phyloP scores from a whole-genome alignment of 768 basidiomycete species.

The Leccinum obscurum region DNA sequence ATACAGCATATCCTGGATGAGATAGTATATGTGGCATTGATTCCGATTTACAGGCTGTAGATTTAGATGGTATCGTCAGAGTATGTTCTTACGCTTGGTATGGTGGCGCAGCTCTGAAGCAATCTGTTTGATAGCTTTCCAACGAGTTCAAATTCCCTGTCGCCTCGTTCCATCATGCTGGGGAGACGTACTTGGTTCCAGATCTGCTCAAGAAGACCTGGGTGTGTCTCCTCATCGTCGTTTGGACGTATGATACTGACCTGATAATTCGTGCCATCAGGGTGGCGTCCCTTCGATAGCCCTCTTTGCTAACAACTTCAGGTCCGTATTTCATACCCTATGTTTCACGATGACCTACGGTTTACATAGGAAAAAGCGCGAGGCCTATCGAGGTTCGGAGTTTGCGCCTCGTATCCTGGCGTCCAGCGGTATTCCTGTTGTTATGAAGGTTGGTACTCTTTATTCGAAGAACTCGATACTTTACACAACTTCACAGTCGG shows the following conservation, averaged over 20 bases:
- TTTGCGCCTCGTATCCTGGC: slow-evolving; percentile 78
- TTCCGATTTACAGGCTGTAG: slow-evolving; percentile 47
- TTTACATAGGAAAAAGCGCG: slow-evolving; percentile 63
- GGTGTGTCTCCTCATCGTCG: slow-evolving; percentile 35
- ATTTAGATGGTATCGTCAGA: slow-evolving; percentile 69
- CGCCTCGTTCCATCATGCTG: slow-evolving; percentile 77
- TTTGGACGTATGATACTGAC: neutral
- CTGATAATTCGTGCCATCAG: slow-evolving; percentile 15
- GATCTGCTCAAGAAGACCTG: slow-evolving; percentile 70
- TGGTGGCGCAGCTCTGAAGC: neutral
- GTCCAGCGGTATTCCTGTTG: slow-evolving; percentile 62
- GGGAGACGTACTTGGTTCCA: slow-evolving; percentile 82
- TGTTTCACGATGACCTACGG: neutral
- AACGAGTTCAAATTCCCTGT: slow-evolving; percentile 85
- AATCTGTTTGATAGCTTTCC: slow-evolving; percentile 48
- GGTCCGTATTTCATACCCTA: slow-evolving; percentile 21
- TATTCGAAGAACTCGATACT: neutral
- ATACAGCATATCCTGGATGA: neutral
- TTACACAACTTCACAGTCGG: slow-evolving; percentile 40
- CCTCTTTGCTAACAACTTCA: slow-evolving; percentile 63
- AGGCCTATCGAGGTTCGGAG: slow-evolving; percentile 78
- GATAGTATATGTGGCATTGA: neutral
- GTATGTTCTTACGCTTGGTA: slow-evolving; percentile 40
- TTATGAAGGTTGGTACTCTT: slow-evolving; percentile 63
- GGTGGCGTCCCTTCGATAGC: slow-evolving; percentile 75